These are phyloP conservation scores for Staphylotrichum longicolle DNA, from an alignment of 495 filamentous ascomycete species.

Conservation along the genomic window DNA sequence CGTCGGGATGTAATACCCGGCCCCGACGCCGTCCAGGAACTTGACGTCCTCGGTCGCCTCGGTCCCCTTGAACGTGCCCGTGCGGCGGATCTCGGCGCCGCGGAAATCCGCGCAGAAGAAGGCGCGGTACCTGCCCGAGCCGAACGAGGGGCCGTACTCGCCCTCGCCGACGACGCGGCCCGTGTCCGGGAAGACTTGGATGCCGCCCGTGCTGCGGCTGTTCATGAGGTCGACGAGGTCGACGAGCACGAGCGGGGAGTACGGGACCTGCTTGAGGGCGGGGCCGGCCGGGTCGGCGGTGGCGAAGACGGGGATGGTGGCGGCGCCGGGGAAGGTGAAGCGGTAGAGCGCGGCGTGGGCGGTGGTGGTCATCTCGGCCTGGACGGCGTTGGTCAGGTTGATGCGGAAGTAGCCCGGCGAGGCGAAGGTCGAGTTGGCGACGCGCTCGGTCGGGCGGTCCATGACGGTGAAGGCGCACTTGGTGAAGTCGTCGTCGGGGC, in stretches of 20 bases:
- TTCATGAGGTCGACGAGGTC: constrained; percentile 64
- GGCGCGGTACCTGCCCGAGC: constrained; percentile 56
- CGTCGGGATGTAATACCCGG: constrained; percentile 46
- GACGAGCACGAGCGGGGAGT: constrained; percentile 59
- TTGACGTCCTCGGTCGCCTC: constrained; percentile 47
- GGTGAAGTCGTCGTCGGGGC: constrained; percentile 59
- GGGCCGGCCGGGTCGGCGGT: too few relatives aligned
- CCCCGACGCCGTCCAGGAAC: constrained; percentile 42
- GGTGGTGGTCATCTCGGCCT: constrained; percentile 69
- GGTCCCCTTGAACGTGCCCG: constrained; percentile 52
- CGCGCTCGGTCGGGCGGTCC: constrained; percentile 48
- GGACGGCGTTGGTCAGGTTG: constrained; percentile 58
- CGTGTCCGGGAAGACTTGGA: constrained; percentile 49
- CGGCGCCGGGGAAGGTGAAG: constrained; percentile 56
- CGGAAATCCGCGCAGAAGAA: constrained; percentile 68
- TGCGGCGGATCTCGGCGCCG: constrained; percentile 58
- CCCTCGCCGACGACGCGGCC: constrained; percentile 64
- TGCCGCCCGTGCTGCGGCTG: constrained; percentile 56
- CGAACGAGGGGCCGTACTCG: constrained; percentile 65
- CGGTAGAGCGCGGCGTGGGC: constrained; percentile 65
- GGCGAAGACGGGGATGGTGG: too few relatives aligned
- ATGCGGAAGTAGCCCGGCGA: constrained; percentile 68
- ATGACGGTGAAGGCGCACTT: constrained; percentile 57
- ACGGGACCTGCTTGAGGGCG: constrained; percentile 31
- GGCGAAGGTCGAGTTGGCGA: constrained; percentile 54